phyloP scores from a whole-genome alignment of 768 basidiomycete genomes.

The Leccinum boreale region DNA sequence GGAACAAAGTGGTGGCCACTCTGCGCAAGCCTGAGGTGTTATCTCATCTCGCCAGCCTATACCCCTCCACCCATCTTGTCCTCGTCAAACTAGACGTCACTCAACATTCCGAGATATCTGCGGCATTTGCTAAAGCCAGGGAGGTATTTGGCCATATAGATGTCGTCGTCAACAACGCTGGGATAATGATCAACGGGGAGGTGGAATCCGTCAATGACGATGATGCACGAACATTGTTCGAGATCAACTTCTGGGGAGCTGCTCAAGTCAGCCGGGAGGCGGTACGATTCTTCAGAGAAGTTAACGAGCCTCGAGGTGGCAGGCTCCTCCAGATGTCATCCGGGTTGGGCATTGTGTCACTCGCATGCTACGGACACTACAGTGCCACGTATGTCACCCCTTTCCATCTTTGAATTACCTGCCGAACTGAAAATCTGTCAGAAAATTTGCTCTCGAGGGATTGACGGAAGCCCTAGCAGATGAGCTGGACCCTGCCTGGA shows the following conservation, averaged over 20 bases:
- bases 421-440: neutral
- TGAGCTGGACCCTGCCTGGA: conserved; percentile 16
- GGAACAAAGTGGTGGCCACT: conserved; percentile 41
- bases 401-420: neutral
- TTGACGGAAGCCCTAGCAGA: conserved; percentile 19
- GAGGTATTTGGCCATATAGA: conserved; percentile 36
- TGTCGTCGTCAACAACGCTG: conserved; percentile 40
- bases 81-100: conserved; percentile 34
- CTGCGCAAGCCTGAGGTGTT: conserved; percentile 38
- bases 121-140: conserved; percentile 28
- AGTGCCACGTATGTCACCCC: conserved; percentile 21
- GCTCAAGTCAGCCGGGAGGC: conserved; percentile 30
- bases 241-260: conserved; percentile 36
- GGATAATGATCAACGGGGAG: conserved; percentile 26
- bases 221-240: conserved; percentile 35
- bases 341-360: conserved; percentile 14
- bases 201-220: conserved; percentile 33
- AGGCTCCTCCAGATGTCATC: conserved; percentile 36
- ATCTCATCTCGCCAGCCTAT: conserved; percentile 24
- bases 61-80: conserved; percentile 20
- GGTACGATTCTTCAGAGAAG: conserved; percentile 34
- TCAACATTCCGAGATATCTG: conserved; percentile 18
- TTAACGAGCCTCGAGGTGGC: conserved; percentile 34
- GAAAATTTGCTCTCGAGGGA: conserved; percentile 28
- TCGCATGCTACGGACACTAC: conserved; percentile 18